Evolutionary conservation across 495 filamentous ascomycete genomes (phyloP).

Genomic region (Talaromyces liani): DNA sequence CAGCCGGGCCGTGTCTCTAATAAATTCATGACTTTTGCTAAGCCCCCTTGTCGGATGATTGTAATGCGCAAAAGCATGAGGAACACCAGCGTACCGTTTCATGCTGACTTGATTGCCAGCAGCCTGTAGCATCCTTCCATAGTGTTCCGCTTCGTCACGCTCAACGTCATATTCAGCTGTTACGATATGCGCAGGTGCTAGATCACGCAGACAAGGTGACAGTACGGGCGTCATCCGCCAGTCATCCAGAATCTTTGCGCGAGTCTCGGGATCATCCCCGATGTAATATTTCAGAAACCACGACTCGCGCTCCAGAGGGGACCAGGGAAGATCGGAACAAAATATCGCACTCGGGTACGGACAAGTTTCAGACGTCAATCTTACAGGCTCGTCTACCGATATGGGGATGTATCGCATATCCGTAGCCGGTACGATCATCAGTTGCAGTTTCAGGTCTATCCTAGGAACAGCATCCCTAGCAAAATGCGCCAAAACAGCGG

Average conservation of each 20-base stretch:
- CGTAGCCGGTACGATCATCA: slow-evolving; percentile 19
- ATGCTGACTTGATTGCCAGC: slow-evolving; percentile 19
- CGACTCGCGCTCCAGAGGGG: slow-evolving; percentile 17
- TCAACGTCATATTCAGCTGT: slow-evolving; percentile 22
- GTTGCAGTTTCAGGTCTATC: slow-evolving; percentile 21
- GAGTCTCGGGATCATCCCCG: slow-evolving; percentile 13
- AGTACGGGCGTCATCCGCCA: slow-evolving; percentile 21
- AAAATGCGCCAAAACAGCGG: slow-evolving; percentile 35
- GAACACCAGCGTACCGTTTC: slow-evolving; percentile 18
- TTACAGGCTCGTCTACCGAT: not conserved
- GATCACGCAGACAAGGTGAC: slow-evolving; percentile 12
- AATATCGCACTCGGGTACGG: slow-evolving; percentile 17
- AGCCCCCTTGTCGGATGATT: slow-evolving; percentile 16
- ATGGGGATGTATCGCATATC: slow-evolving; percentile 18
- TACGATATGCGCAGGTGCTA: slow-evolving; percentile 19
- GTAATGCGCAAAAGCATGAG: slow-evolving; percentile 23
- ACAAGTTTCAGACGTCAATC: slow-evolving; percentile 11
- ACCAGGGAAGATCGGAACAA: slow-evolving; percentile 17
- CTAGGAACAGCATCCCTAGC: slow-evolving; percentile 29
- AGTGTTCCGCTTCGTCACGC: slow-evolving; percentile 22
- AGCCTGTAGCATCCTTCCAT: slow-evolving; percentile 13
- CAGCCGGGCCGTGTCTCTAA: slow-evolving; percentile 11
- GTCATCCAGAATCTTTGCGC: slow-evolving; percentile 14
- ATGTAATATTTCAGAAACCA: slow-evolving; percentile 23
- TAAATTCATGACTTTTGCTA: slow-evolving; percentile 11